Evolutionary conservation across 495 filamentous ascomycete species (phyloP).

Genomic region (Tuber melanosporum): DNA sequence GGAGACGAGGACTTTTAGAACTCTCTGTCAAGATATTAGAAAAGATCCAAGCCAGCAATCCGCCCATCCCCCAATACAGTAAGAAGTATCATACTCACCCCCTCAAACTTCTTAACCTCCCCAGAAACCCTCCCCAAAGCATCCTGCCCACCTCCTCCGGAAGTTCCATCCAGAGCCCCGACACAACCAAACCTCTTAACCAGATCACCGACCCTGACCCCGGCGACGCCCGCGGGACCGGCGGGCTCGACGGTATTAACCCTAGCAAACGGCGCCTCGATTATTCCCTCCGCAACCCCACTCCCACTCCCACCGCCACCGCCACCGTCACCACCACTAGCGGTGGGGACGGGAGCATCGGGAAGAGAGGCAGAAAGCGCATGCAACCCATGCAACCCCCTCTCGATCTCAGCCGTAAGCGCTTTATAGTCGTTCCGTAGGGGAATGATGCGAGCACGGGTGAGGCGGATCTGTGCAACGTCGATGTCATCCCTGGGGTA

Average conservation of each 20-base stretch:
- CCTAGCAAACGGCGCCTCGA: conserved; percentile 75
- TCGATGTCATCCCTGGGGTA: conserved; percentile 92
- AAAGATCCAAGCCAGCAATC: conserved; percentile 8
- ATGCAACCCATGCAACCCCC: conserved; percentile 72
- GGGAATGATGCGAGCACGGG: conserved; percentile 78
- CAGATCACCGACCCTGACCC: conserved; percentile 73
- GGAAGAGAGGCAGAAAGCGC: conserved; percentile 46
- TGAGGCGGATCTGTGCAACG: conserved; percentile 90
- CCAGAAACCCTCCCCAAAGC: conserved; percentile 71
- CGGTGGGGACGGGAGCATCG: conserved; percentile 18
- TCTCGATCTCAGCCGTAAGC: conserved; percentile 74
- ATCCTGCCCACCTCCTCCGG: conserved; percentile 38
- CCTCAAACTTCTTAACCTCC: conserved; percentile 78
- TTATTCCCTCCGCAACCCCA: conserved; percentile 40
- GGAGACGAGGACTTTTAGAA: not conserved
- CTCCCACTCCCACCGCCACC: not conserved
- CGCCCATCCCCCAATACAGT: conserved; percentile 4
- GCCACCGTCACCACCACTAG: not conserved
- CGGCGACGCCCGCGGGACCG: conserved; percentile 79
- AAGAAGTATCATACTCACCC: conserved; percentile 55
- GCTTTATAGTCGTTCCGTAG: conserved; percentile 90
- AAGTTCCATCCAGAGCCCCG: conserved; percentile 73
- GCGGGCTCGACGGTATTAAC: conserved; percentile 73
- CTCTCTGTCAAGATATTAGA: conserved; percentile 10
- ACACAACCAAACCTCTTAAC: conserved; percentile 78